Conservation (phyloP, 2,329 filamentous ascomycete species). For the Colletotrichum spinosum region DNA sequence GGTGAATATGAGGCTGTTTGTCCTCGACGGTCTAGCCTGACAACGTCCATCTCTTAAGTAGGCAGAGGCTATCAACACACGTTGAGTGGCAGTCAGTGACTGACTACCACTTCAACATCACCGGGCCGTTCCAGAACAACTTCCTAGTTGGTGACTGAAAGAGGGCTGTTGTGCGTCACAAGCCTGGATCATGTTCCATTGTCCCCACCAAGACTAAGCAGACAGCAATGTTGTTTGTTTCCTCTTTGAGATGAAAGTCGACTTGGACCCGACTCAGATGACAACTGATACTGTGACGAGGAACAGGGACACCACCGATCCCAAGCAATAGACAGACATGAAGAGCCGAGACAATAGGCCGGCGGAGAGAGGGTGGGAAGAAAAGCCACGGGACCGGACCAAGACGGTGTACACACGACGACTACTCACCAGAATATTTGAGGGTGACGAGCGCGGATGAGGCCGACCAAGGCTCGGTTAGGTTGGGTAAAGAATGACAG, state of each 20-base stretch:
- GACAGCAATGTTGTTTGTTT: slow-evolving; percentile 14
- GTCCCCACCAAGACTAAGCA: slow-evolving; percentile 10
- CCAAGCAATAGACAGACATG: slow-evolving; percentile 21
- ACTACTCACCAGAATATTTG: slow-evolving; percentile 25
- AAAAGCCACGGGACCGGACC: slow-evolving; percentile 29
- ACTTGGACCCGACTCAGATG: slow-evolving; percentile 27
- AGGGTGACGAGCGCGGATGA: slow-evolving; percentile 37
- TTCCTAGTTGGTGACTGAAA: slow-evolving; percentile 29
- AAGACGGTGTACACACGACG: slow-evolving; percentile 10
- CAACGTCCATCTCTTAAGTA: slow-evolving; percentile 28
- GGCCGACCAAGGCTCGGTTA: slow-evolving; percentile 29
- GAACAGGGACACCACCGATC: slow-evolving; percentile 12
- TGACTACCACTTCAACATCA: slow-evolving; percentile 19
- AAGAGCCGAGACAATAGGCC: slow-evolving; percentile 37
- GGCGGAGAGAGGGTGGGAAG: slow-evolving; percentile 21
- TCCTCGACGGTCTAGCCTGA: slow-evolving; percentile 1
- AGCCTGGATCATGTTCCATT: slow-evolving; percentile 36
- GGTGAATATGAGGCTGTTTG: not conserved
- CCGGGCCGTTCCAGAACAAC: slow-evolving; percentile 25
- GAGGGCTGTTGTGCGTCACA: slow-evolving; percentile 22
- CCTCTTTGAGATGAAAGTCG: slow-evolving; percentile 20
- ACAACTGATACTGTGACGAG: slow-evolving; percentile 29
- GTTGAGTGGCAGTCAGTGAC: slow-evolving; percentile 33
- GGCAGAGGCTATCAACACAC: not conserved
- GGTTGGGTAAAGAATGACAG: slow-evolving; percentile 26